Percentiles rank a stretch among this genome's conserved stretches.
These are phyloP conservation scores for Mortierella sp. DNA, from an alignment of 371 early-diverging fungal genomes.

Conservation along the genomic window DNA sequence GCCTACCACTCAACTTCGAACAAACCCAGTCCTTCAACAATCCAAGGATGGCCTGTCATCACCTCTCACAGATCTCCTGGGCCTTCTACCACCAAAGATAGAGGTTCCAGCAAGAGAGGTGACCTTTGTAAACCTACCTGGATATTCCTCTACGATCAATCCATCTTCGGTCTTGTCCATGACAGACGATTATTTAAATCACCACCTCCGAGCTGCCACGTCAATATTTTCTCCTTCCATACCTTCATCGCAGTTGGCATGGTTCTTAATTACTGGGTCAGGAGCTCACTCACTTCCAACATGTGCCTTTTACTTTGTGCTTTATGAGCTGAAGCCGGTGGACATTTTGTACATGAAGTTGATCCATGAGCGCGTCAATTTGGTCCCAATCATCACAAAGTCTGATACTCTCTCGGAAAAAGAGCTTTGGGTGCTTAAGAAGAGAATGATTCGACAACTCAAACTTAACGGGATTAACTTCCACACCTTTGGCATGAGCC, in stretches of 20 bases:
- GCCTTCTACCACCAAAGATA: slow-evolving; percentile 36
- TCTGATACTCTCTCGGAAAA: slow-evolving; percentile 40
- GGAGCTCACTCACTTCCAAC: slow-evolving; percentile 43
- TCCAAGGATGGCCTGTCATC: neutral
- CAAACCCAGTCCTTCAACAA: slow-evolving; percentile 15
- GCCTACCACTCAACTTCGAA: slow-evolving; percentile 18
- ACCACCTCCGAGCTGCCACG: slow-evolving; percentile 31
- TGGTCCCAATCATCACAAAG: slow-evolving; percentile 50
- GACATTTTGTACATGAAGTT: slow-evolving; percentile 56
- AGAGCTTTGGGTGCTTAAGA: slow-evolving; percentile 48
- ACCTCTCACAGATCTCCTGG: slow-evolving; percentile 23
- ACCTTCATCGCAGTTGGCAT: slow-evolving; percentile 35
- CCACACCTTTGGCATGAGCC: slow-evolving; percentile 40
- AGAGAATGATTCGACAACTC: slow-evolving; percentile 46
- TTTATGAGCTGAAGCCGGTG: slow-evolving; percentile 55
- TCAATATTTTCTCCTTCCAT: slow-evolving; percentile 44
- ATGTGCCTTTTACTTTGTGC: slow-evolving; percentile 54
- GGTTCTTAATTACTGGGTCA: slow-evolving; percentile 53
- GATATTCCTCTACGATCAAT: slow-evolving; percentile 47
- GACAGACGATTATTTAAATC: slow-evolving; percentile 47
- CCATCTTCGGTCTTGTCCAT: slow-evolving; percentile 32
- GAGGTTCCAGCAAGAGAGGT: slow-evolving; percentile 35
- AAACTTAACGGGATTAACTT: slow-evolving; percentile 46
- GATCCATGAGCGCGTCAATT: slow-evolving; percentile 47
- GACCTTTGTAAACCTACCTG: slow-evolving; percentile 43